Percentiles rank a stretch among this genome's conserved stretches.
phyloP scores from a whole-genome alignment of 75 land plant genomes.

The Larix kaempferi region DNA sequence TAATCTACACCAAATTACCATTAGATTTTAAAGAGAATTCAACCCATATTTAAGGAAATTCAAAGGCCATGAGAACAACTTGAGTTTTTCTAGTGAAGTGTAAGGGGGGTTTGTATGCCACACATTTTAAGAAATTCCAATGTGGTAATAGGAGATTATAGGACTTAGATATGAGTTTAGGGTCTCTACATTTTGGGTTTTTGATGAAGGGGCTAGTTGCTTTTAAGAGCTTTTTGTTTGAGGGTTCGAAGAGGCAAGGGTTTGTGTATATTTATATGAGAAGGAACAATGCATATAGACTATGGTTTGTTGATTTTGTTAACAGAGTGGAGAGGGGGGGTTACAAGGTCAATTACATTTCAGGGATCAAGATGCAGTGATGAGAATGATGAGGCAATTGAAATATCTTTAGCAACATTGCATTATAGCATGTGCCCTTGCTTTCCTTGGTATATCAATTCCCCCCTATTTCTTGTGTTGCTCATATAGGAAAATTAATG shows the following conservation, averaged over 20 bases:
- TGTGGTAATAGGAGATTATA: slow-evolving; percentile 13
- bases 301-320: slow-evolving; percentile 22
- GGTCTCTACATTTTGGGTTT: slow-evolving; percentile 26
- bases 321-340: slow-evolving; percentile 16
- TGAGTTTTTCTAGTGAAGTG: too few relatives aligned
- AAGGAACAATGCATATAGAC: slow-evolving; percentile 15
- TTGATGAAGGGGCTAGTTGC: slow-evolving; percentile 12
- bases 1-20: too few relatives aligned
- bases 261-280: slow-evolving; percentile 14
- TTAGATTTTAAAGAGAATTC: too few relatives aligned
- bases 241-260: slow-evolving; percentile 6
- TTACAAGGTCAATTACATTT: slow-evolving; percentile 22
- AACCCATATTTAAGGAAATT: too few relatives aligned
- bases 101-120: background rate
- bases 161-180: slow-evolving; percentile 13
- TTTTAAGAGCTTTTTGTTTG: slow-evolving; percentile 24
- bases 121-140: slow-evolving; percentile 10
- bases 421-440: too few relatives aligned
- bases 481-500: too few relatives aligned
- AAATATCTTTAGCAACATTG: slow-evolving; percentile 12
- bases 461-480: too few relatives aligned
- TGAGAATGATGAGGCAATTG: slow-evolving; percentile 17
- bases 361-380: background rate
- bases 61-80: too few relatives aligned
- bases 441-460: too few relatives aligned